Conservation (phyloP, 306 rosid species). For the Cucurbita moschata region DNA sequence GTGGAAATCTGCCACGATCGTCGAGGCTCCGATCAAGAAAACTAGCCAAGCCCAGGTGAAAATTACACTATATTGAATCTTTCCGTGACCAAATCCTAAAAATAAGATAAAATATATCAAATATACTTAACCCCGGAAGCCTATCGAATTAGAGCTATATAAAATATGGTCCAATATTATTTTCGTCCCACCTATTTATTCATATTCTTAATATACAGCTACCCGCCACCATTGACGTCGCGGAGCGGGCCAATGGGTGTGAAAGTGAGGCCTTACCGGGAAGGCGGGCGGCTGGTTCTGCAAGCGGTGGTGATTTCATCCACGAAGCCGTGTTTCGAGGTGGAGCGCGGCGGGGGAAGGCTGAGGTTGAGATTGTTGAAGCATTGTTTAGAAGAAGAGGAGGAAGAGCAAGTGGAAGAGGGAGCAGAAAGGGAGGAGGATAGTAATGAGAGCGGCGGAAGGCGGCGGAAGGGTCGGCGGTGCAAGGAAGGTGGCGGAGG, state of each 20-base stretch:
- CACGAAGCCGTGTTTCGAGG: constrained; percentile 22
- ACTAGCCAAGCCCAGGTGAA: not conserved
- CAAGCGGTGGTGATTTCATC: constrained; percentile 33
- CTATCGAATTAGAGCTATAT: too few relatives aligned
- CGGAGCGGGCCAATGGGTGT: constrained; percentile 30
- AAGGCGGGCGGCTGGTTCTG: constrained; percentile 64
- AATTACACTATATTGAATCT: not conserved
- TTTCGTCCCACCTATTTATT: not conserved
- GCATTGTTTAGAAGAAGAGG: constrained; percentile 6
- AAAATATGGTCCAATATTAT: too few relatives aligned
- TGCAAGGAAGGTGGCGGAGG: constrained; percentile 53
- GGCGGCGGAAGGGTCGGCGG: constrained; percentile 33
- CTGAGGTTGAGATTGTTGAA: constrained; percentile 7
- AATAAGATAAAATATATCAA: too few relatives aligned
- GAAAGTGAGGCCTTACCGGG: constrained; percentile 46
- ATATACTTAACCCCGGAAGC: too few relatives aligned
- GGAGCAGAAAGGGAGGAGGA: constrained; percentile 28
- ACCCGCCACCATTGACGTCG: constrained; percentile 65
- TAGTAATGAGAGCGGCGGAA: constrained; percentile 20
- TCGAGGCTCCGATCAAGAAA: not conserved
- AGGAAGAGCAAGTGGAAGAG: not conserved
- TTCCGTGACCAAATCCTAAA: too few relatives aligned
- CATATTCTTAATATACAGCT: constrained; percentile 1
- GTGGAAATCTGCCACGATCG: too few relatives aligned
- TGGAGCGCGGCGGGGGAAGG: constrained; percentile 15